These are phyloP conservation scores for Mycotypha africana DNA, from an alignment of 371 early-diverging fungal genomes.

Conservation along the genomic window DNA sequence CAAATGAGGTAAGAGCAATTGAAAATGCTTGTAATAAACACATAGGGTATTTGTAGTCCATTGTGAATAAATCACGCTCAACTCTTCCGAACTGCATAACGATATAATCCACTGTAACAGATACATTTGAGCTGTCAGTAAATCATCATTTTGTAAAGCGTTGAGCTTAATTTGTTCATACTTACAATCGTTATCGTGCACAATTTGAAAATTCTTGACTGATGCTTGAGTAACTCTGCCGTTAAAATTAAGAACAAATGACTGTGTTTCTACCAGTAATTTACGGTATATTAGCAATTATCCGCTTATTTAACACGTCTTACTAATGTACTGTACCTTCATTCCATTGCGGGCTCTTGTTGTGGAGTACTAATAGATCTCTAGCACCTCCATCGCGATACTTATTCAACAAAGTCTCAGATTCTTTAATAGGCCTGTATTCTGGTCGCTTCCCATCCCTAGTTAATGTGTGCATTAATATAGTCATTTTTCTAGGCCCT, in stretches of 20 bases:
- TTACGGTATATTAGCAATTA: neutral
- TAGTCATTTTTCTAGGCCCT: slow-evolving; percentile 92
- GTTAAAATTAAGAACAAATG: slow-evolving; percentile 94
- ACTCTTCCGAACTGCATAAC: slow-evolving; percentile 95
- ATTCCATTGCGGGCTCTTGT: slow-evolving; percentile 93
- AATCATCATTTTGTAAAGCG: no score
- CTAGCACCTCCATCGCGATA: slow-evolving; percentile 52
- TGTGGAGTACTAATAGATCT: slow-evolving; percentile 71
- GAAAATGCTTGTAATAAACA: slow-evolving; percentile 91
- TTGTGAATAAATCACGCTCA: slow-evolving; percentile 74
- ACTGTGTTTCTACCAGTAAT: slow-evolving; percentile 68
- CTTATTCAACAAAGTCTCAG: slow-evolving; percentile 63
- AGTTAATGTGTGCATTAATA: slow-evolving; percentile 71
- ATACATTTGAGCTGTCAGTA: no score
- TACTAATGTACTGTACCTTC: slow-evolving; percentile 61
- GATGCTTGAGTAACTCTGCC: slow-evolving; percentile 91
- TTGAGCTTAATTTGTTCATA: no score
- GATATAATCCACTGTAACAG: slow-evolving; percentile 78
- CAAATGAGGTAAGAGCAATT: slow-evolving; percentile 89
- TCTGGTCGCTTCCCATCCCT: slow-evolving; percentile 58
- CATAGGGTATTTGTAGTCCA: slow-evolving; percentile 96
- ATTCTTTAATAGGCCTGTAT: slow-evolving; percentile 54
- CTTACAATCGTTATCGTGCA: slow-evolving; percentile 85
- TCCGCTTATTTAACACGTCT: neutral
- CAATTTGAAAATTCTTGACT: slow-evolving; percentile 98